Base-by-base conservation (phyloP, 2,329 filamentous ascomycete species). In the Fusarium euwallaceae region DNA sequence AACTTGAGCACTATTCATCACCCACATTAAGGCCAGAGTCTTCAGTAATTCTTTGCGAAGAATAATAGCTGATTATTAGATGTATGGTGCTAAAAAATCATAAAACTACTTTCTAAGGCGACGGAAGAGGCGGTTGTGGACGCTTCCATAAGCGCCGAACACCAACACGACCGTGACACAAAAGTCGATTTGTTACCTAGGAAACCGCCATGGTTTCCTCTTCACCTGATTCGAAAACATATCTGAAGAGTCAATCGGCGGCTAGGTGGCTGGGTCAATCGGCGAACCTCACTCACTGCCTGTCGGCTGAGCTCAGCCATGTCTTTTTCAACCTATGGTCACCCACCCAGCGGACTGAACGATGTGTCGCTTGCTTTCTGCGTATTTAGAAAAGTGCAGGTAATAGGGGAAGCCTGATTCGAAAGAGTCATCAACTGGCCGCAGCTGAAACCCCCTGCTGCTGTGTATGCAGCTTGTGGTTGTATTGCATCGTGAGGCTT, bases 191-290 rank as follows among this genome's bases (percentile, higher is more conserved):
- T 14, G 24, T n/a, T 32, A 9, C 22, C 27, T 0, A n/a, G 10
- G 16, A 20, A n/a, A 53, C 16, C n/a, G 3, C 16, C 1, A n/a
- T 4, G 5, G 1, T 2, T 29, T 12, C 0, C 24, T 6, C 1
- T 32, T 7, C 17, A n/a, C 10, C 1, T 12, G 5, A 11, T 14
- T n/a, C 10, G 3, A 20, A 32, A 29, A 10, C 9, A 53, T 17
- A 4, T 12, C 12, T 2, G 10, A 53, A 10, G n/a, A n/a, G 17
- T n/a, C 6, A 9, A 20, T n/a, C 17, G 22, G 11, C 17, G 27
- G 24, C 11, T 9, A n/a, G 10, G 17, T 12, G 48, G 24, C 48
- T 17, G 8, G 4, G 8, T 1, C n/a, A 6, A 16, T 12, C 6
- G 24, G 16, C 24, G 48, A 53, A n/a, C 48, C 45, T 53, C 27